phyloP scores from a whole-genome alignment of 306 rosid species.

The Erythrophleum fordii region DNA sequence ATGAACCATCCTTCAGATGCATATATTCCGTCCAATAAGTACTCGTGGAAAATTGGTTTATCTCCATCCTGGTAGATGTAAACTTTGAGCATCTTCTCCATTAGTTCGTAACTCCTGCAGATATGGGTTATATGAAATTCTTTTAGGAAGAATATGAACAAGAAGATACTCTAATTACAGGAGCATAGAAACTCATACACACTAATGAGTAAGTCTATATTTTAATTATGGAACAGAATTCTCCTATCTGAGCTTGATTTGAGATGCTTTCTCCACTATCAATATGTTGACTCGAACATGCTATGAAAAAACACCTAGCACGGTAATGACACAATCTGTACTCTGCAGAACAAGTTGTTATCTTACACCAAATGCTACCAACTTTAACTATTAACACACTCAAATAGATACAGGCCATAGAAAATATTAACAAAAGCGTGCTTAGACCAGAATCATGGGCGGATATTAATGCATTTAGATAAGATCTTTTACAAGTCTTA shows the following conservation, averaged over 20 bases:
- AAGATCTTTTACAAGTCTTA: constrained; percentile 2
- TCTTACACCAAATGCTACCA: neutral
- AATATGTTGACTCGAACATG: neutral
- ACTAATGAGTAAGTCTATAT: neutral
- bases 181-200: neutral
- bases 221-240: neutral
- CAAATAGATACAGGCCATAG: neutral
- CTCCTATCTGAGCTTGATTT: constrained; percentile 1
- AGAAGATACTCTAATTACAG: constrained; percentile 14
- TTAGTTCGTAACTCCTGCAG: constrained; percentile 89
- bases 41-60: constrained; percentile 79
- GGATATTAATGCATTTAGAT: neutral
- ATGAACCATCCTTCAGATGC: constrained; percentile 99
- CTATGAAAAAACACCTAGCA: constrained; percentile 14
- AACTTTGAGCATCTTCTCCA: constrained; percentile 86
- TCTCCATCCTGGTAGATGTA: constrained; percentile 80
- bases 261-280: neutral
- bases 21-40: constrained; percentile 78
- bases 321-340: neutral
- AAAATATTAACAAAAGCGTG: neutral
- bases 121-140: constrained; percentile 19
- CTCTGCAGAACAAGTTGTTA: neutral
- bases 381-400: constrained; percentile 1
- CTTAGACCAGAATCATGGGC: neutral
- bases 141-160: constrained; percentile 32